Base-by-base conservation (phyloP, 2,329 filamentous ascomycete genomes). In the Colletotrichum sidae region DNA sequence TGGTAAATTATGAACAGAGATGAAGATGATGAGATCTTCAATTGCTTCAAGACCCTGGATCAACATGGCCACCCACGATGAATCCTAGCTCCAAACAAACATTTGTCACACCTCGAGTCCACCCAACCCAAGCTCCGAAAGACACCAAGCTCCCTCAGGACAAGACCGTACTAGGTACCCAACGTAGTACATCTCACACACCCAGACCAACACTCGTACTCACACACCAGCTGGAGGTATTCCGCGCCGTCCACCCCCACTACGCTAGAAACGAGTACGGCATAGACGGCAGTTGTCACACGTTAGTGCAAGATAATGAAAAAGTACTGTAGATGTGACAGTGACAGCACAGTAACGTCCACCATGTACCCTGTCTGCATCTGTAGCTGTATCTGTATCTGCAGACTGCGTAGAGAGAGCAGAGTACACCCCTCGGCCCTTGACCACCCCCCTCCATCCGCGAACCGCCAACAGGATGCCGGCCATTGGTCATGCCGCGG, bases 401-500 rank as follows among this genome's bases (percentile, higher is more conserved):
- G 25, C 4, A 25, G 2, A 3, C 25, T 25, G 25, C 25, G 4
- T 25, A 25, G 25, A 25, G 25, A 4, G 25, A 25, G 25, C 25
- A 25, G 25, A 25, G 25, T 25, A 25, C 25, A 25, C 25, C 25
- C 25, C 25, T 54, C 50, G 60, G 49, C 60, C 56, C 13, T 64
- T 13, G 33, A 8, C 25, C 45, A 51, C 17, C 37, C 17, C 37
- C 38, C 37, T 37, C 12, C 59, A 38, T 11, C 45, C 37, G 15
- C 25, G 50, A 45, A 54, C 56, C 44, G 55, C 56, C 61, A 60
- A 65, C 61, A 65, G 51, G 61, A 65, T 51, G 50, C 50, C n/a
- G 15, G 17, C 51, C 39, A 65, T 65, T 65, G 61, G 61, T 65
- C 61, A 65, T 65, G 61, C 61, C 51, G 42, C 42, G 37, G 52